Evolutionary conservation across 768 basidiomycete genomes (phyloP).

Genomic region (Collybia nuda): DNA sequence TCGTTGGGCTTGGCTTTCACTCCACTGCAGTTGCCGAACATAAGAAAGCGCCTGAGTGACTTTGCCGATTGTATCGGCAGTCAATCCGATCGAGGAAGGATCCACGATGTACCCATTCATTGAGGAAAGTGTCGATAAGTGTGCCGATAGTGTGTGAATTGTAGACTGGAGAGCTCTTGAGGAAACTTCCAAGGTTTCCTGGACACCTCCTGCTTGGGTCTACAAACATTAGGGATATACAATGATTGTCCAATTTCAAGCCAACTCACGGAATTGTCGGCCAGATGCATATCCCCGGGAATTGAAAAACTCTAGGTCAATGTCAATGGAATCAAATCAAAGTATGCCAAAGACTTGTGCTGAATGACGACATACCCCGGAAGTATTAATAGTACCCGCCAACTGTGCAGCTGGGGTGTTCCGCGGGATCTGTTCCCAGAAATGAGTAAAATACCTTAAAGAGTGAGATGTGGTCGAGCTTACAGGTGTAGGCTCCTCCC

Average conservation of each 20-base stretch:
- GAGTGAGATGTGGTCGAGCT: background rate
- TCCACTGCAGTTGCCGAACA: constrained; percentile 56
- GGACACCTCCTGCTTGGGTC: background rate
- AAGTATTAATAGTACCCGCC: too few relatives aligned
- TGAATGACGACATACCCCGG: too few relatives aligned
- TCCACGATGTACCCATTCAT: constrained; percentile 35
- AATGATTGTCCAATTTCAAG: background rate
- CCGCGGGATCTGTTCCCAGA: too few relatives aligned
- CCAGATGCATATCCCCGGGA: background rate
- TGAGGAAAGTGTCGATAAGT: constrained; percentile 45
- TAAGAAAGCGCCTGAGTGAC: constrained; percentile 61
- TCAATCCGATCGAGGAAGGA: constrained; percentile 46
- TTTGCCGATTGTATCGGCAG: constrained; percentile 71
- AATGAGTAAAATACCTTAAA: background rate
- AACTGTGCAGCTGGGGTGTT: too few relatives aligned
- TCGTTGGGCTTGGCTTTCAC: constrained; percentile 31
- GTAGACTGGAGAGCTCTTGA: constrained; percentile 51
- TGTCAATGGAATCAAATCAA: too few relatives aligned
- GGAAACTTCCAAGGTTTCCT: constrained; percentile 32
- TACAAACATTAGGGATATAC: background rate
- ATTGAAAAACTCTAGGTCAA: background rate
- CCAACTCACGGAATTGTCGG: background rate
- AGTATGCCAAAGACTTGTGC: too few relatives aligned
- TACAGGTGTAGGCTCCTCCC: constrained; percentile 6
- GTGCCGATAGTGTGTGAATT: constrained; percentile 50